Evolutionary conservation across 2,329 filamentous ascomycete species (phyloP).

Genomic region (Ophiosphaerella narmari): DNA sequence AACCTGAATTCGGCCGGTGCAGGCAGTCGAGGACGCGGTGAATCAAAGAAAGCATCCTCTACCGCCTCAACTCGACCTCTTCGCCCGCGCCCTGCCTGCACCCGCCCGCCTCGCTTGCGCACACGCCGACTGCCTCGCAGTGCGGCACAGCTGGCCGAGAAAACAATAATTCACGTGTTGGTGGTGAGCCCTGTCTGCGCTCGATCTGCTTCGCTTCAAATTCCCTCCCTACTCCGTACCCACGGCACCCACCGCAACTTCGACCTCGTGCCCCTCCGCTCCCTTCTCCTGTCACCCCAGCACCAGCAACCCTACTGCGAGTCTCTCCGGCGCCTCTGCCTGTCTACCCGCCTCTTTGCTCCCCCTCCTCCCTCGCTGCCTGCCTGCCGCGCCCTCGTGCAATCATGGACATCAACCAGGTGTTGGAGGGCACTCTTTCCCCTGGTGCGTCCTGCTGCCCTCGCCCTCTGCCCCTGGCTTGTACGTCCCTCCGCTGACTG

Average conservation of each 20-base stretch:
- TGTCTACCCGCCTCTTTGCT: conserved; percentile 21
- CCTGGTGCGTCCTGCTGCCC: conserved; percentile 67
- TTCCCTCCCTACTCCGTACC: conserved; percentile 41
- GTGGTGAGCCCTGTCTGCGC: conserved; percentile 43
- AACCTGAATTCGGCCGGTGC: background rate
- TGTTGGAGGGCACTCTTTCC: conserved; percentile 95
- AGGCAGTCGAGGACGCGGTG: background rate
- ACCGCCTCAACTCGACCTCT: no score
- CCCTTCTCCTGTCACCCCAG: conserved; percentile 20
- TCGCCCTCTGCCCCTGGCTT: conserved; percentile 10
- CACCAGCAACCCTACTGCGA: conserved; percentile 19
- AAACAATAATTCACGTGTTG: conserved; percentile 46
- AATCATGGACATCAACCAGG: conserved; percentile 96
- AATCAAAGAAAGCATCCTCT: background rate
- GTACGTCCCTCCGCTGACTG: conserved; percentile 41
- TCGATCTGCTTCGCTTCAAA: conserved; percentile 46
- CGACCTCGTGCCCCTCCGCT: conserved; percentile 3
- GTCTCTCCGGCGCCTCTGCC: conserved; percentile 23
- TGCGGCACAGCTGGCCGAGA: conserved; percentile 37
- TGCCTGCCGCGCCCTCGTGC: conserved; percentile 32
- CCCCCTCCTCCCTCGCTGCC: background rate
- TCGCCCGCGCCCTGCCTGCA: no score
- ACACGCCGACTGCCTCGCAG: conserved; percentile 5
- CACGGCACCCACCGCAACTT: conserved; percentile 42
- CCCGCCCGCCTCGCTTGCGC: conserved; percentile 15